Evolutionary conservation across 2,329 filamentous ascomycete genomes (phyloP), one percentile per base, ranked within the genome.

Genomic region (Apiospora pterosperma): DNA sequence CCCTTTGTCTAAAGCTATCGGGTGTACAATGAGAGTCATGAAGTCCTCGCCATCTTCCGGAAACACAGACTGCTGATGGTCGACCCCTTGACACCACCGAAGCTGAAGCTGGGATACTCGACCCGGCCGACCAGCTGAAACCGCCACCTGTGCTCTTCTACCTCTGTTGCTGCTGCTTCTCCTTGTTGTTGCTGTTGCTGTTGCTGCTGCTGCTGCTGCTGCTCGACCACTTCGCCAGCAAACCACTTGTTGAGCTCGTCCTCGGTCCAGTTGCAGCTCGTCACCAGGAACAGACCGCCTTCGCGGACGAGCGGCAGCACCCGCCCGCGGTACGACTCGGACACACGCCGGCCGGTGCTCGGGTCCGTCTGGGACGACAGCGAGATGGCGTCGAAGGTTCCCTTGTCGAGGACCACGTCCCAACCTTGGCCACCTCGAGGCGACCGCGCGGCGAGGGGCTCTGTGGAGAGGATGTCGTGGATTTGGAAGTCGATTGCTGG

Each of bases 191-290:
- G 70, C 59, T 19, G 41, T 23, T 11, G n/a, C 16, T 55, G 16
- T 19, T 34, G 28, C 6, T 28, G 3, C 48, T 12, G 5, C 44
- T 52, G 28, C 28, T 55, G 48, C 28, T n/a, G n/a, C 11, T 19
- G 11, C 38, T 10, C 11, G 69, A 70, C 34, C 69, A 77, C 38
- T 11, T 23, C 58, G 34, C 21, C 36, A 36, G 58, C 88, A 75
- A 98, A 96, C 93, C 95, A 98, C 19, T 79, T 79, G 66, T 85
- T 82, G 72, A 99, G 79, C 81, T 99, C 96, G 44, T 88, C 86
- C 80, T 96, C 93, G 1, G 95, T 98, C 96, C 96, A 99, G 79
- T 99, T 99, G 77, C 96, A 99, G 77, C 93, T 97, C 63, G 96
- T 98, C 63, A 99, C 87, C 66, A 97, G 78, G 71, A 98, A 86